phyloP scores from a whole-genome alignment of 306 rosid species.

The Macrotyloma uniflorum region DNA sequence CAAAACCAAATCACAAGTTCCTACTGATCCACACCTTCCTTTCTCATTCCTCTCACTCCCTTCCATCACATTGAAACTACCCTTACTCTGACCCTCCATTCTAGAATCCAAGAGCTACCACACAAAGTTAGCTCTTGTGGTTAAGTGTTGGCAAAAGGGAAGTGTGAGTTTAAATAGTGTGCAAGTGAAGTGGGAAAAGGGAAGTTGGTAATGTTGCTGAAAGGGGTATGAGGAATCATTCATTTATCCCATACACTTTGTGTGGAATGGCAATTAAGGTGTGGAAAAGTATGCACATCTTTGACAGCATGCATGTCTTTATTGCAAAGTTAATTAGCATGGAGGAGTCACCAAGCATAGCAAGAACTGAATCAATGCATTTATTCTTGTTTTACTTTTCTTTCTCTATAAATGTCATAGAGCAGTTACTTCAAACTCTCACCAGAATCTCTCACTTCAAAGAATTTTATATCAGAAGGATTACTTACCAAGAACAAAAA shows the following conservation, averaged over 20 bases:
- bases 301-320: neutral
- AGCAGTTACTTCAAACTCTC: too few species aligned
- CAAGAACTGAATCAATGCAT: neutral
- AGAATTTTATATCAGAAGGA: too few species aligned
- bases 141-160: neutral
- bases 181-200: neutral
- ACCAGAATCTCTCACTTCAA: too few species aligned
- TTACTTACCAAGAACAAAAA: too few species aligned
- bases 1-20: conserved; percentile 45
- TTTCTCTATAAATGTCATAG: too few species aligned
- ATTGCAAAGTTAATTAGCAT: neutral
- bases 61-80: conserved; percentile 30
- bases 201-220: neutral
- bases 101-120: neutral
- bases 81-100: conserved; percentile 46
- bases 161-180: neutral
- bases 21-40: conserved; percentile 19
- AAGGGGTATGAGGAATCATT: neutral
- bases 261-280: conserved; percentile 8
- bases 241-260: neutral
- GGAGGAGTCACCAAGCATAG: neutral
- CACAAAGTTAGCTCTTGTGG: neutral
- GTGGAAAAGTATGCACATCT: neutral
- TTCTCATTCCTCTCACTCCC: conserved; percentile 5
- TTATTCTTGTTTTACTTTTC: neutral